Base-by-base conservation (phyloP, 2,329 filamentous ascomycete species). In the Colletotrichum ledebouriae region DNA sequence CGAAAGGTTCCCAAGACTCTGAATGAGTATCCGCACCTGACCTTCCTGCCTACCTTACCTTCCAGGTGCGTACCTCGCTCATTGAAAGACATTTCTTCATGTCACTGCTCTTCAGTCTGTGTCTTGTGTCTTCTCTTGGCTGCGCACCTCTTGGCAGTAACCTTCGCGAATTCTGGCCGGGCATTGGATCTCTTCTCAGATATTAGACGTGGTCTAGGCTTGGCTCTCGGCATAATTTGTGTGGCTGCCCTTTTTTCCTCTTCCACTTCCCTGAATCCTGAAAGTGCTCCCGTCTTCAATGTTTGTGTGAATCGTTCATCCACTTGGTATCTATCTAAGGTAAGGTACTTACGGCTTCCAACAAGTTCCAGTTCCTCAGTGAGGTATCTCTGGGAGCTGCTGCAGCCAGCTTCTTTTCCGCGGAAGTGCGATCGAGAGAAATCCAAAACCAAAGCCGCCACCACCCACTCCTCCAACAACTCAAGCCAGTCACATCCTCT, bases 141-240 rank as follows among this genome's bases (percentile, higher is more conserved):
- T 65, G 61, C 61, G 34, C 55, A 59, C 55, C 55, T 68, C 65
- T 65, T 65, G 65, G 61, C 65, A n/a, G 61, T 61, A 56, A 50
- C 61, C 34, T 13, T 68, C 61, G 61, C 55, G 41, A 59, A 56
- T 55, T 33, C 53, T 46, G 55, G 20, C 25, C 42, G 52, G 59
- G 52, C 52, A 67, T 53, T 67, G 58, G 63, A 20, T 58, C 29
- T 17, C 15, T 17, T 37, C 37, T 56, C 53, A 53, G 59, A 63
- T 53, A 33, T 34, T 52, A 59, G 39, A 25, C 57, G 33, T 65
- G 34, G 55, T 49, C 49, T 37, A 42, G 53, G 46, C 64, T 68
- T 68, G 65, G 60, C 65, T 55, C 49, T 52, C 15, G 49, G 49
- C 49, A 52, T 25, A 25, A 52, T 50, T 13, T 49, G 20, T 25